Conservation (phyloP, 2,329 filamentous ascomycete species). For the Cladosporium velox region DNA sequence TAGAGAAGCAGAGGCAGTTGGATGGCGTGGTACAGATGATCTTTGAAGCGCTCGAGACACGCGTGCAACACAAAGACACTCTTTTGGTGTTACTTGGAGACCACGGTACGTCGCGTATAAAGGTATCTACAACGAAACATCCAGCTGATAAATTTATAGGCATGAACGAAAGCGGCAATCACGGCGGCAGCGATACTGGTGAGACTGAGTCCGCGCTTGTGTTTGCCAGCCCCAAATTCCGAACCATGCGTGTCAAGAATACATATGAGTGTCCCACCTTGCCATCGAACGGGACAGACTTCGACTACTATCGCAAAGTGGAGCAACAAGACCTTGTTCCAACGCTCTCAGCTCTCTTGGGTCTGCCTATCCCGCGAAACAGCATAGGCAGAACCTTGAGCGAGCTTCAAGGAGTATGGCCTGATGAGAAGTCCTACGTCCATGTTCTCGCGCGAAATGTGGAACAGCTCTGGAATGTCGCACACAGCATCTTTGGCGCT, state of each 20-base stretch:
- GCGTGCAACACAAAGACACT: conserved; percentile 72
- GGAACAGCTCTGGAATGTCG: not conserved
- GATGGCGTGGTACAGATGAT: conserved; percentile 76
- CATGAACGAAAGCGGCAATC: conserved; percentile 98
- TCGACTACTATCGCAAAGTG: conserved; percentile 45
- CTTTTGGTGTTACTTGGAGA: conserved; percentile 87
- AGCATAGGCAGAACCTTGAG: conserved; percentile 61
- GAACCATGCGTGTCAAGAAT: not conserved
- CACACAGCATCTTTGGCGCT: too few species aligned
- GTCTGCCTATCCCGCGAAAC: conserved; percentile 85
- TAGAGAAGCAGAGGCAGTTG: conserved; percentile 93
- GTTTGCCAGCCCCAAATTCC: conserved; percentile 7
- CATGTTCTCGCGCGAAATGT: not conserved
- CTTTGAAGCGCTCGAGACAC: conserved; percentile 70
- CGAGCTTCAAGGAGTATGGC: not conserved
- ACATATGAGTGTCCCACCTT: conserved; percentile 58
- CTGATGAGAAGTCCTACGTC: not conserved
- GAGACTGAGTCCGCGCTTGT: conserved; percentile 92
- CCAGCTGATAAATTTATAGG: not conserved
- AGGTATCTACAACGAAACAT: too few species aligned
- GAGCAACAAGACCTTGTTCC: conserved; percentile 94
- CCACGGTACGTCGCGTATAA: too few species aligned
- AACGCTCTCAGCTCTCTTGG: conserved; percentile 81
- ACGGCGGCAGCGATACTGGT: conserved; percentile 88
- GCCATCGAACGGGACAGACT: conserved; percentile 51